Percentiles rank a stretch among this genome's conserved stretches.
phyloP scores from a whole-genome alignment of 2,329 filamentous ascomycete species.

The Raffaelea arxii region DNA sequence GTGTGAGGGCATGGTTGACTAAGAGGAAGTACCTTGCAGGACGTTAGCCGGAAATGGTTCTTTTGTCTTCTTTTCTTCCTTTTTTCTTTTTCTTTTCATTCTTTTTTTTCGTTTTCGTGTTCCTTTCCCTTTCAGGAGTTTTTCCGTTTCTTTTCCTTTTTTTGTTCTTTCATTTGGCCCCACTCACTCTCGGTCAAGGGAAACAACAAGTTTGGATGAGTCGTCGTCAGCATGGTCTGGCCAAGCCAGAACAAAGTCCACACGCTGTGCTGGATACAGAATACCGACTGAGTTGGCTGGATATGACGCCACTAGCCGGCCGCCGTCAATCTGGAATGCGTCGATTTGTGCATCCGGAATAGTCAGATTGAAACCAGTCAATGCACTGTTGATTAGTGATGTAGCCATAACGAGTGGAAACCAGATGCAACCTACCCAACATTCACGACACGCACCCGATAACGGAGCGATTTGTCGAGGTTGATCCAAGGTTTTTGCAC shows the following conservation, averaged over 20 bases:
- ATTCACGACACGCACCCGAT: constrained; percentile 16
- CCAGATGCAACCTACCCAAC: constrained; percentile 8
- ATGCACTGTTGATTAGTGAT: constrained; percentile 6
- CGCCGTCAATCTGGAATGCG: constrained; percentile 15
- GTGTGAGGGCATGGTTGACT: constrained; percentile 9
- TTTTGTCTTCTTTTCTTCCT: too few relatives aligned
- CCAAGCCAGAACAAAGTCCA: constrained; percentile 14
- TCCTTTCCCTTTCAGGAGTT: too few relatives aligned
- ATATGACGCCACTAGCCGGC: constrained; percentile 8
- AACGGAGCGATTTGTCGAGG: constrained; percentile 13
- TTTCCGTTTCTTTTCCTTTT: too few relatives aligned
- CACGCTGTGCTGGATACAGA: constrained; percentile 15
- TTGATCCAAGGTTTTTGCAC: constrained; percentile 9
- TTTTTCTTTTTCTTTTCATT: too few relatives aligned
- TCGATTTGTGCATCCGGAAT: constrained; percentile 12
- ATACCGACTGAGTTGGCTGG: constrained; percentile 11
- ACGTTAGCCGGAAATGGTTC: too few relatives aligned
- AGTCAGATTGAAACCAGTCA: constrained; percentile 13
- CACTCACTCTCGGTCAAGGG: neutral
- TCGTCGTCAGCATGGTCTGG: neutral
- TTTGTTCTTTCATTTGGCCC: too few relatives aligned
- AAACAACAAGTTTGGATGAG: neutral
- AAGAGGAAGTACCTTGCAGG: constrained; percentile 7
- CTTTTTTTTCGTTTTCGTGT: too few relatives aligned
- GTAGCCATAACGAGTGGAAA: neutral